Percentiles rank a stretch among this genome's conserved stretches.
Evolutionary conservation across 805 yeast genomes (phyloP).

Genomic region (Saccharomycopsis malanga): DNA sequence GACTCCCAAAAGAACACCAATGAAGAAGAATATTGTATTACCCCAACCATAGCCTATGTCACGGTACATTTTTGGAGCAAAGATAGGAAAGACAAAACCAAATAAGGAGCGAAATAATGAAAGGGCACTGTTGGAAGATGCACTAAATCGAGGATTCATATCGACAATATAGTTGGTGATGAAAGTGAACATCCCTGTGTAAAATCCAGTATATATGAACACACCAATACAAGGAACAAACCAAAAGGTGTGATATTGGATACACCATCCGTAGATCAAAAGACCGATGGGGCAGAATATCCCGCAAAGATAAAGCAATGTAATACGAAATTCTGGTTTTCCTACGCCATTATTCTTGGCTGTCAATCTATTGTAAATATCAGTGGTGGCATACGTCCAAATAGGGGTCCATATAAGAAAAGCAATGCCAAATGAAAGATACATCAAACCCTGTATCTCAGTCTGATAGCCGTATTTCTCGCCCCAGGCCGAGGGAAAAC

Average conservation of each 20-base stretch:
- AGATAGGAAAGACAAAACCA: constrained; percentile 65
- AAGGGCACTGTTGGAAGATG: constrained; percentile 60
- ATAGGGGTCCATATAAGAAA: constrained; percentile 41
- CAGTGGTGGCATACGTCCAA: constrained; percentile 41
- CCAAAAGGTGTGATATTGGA: constrained; percentile 49
- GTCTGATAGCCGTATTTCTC: constrained; percentile 38
- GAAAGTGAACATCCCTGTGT: constrained; percentile 51
- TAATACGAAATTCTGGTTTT: constrained; percentile 56
- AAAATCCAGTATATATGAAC: constrained; percentile 50
- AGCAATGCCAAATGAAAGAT: constrained; percentile 51
- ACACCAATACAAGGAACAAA: constrained; percentile 56
- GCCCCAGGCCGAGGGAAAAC: constrained; percentile 50
- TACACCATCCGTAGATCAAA: constrained; percentile 69
- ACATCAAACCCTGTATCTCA: constrained; percentile 53
- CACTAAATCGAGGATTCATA: constrained; percentile 61
- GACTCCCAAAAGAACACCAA: constrained; percentile 52
- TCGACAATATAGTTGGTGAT: constrained; percentile 58
- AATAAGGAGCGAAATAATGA: constrained; percentile 59
- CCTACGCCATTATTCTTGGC: constrained; percentile 43
- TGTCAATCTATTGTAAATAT: constrained; percentile 33
- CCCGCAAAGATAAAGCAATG: constrained; percentile 43
- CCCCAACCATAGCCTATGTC: constrained; percentile 66
- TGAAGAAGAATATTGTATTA: constrained; percentile 51
- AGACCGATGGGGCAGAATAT: constrained; percentile 52
- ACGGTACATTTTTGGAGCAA: constrained; percentile 51